These are phyloP conservation scores for Taiozyma onychis DNA, from an alignment of 1,139 yeast species.

Conservation along the genomic window DNA sequence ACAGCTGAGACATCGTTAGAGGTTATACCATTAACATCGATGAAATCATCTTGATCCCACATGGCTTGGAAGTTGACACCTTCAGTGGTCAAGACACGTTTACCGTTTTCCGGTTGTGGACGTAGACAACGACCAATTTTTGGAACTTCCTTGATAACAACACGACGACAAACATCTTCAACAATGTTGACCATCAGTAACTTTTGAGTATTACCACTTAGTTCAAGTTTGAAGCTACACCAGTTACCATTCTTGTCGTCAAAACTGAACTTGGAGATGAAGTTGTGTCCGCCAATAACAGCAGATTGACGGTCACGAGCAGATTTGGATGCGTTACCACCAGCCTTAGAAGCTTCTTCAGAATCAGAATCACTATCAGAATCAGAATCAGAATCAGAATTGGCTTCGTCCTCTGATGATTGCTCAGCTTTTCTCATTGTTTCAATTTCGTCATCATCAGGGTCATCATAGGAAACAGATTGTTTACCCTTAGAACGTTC, in stretches of 20 bases:
- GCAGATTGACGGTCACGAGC: conserved; percentile 86
- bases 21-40: conserved; percentile 80
- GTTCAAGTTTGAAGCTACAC: conserved; percentile 86
- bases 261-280: conserved; percentile 76
- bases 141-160: conserved; percentile 91
- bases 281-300: conserved; percentile 65
- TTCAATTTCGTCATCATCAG: conserved; percentile 90
- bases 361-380: conserved; percentile 34
- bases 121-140: conserved; percentile 90
- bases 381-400: conserved; percentile 34
- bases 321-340: conserved; percentile 40
- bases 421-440: conserved; percentile 79
- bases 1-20: conserved; percentile 95
- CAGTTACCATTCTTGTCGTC: conserved; percentile 87
- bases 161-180: conserved; percentile 84
- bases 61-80: conserved; percentile 97
- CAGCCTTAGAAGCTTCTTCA: conserved; percentile 22
- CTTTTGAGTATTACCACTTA: conserved; percentile 85
- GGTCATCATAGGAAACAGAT: conserved; percentile 89
- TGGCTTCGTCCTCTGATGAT: conserved; percentile 55
- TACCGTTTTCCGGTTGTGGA: conserved; percentile 65
- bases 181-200: conserved; percentile 95
- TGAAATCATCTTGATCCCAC: conserved; percentile 96
- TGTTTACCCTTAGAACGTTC: conserved; percentile 62
- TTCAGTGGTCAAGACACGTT: conserved; percentile 83